Percentiles rank a stretch among this genome's conserved stretches.
Conservation (phyloP, 768 basidiomycete species). For the Naganishia randhawae region DNA sequence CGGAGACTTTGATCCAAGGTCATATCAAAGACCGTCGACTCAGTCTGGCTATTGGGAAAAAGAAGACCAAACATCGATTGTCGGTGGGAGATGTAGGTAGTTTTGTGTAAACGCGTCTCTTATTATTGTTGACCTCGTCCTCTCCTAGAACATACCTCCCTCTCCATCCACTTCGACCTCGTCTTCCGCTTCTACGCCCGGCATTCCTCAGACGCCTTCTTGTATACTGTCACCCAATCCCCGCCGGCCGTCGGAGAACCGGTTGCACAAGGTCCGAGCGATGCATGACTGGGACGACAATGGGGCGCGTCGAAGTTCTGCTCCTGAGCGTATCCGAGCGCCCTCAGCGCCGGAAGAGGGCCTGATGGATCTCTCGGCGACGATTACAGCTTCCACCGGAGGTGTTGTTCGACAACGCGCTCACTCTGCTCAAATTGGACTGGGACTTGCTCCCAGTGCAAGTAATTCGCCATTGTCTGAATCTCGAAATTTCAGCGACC, state of each 20-base stretch:
- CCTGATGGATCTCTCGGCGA: slow-evolving; percentile 37
- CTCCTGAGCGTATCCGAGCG: slow-evolving; percentile 81
- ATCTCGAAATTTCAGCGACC: slow-evolving; percentile 15
- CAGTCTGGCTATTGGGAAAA: slow-evolving; percentile 67
- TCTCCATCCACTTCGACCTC: slow-evolving; percentile 89
- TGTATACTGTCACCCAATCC: slow-evolving; percentile 35
- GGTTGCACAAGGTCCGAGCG: slow-evolving; percentile 70
- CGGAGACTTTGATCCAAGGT: slow-evolving; percentile 31
- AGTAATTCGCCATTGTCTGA: slow-evolving; percentile 14
- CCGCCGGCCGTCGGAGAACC: slow-evolving; percentile 80
- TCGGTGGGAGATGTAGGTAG: slow-evolving; percentile 43
- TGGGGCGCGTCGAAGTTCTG: slow-evolving; percentile 63
- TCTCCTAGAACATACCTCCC: slow-evolving; percentile 56
- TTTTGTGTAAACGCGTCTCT: not conserved
- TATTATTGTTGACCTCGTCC: not conserved
- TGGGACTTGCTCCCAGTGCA: not conserved
- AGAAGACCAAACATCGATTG: slow-evolving; percentile 64
- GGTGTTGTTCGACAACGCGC: slow-evolving; percentile 56
- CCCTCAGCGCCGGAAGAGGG: slow-evolving; percentile 78
- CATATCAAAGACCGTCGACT: slow-evolving; percentile 57
- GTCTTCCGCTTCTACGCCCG: slow-evolving; percentile 79
- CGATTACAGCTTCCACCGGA: not conserved
- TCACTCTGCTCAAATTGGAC: slow-evolving; percentile 78
- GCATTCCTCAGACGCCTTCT: slow-evolving; percentile 26
- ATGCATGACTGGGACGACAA: slow-evolving; percentile 70